Evolutionary conservation across 176 grass and related monocot species (phyloP), one percentile per base, ranked within the genome.

Genomic region (Carex kokanica): DNA sequence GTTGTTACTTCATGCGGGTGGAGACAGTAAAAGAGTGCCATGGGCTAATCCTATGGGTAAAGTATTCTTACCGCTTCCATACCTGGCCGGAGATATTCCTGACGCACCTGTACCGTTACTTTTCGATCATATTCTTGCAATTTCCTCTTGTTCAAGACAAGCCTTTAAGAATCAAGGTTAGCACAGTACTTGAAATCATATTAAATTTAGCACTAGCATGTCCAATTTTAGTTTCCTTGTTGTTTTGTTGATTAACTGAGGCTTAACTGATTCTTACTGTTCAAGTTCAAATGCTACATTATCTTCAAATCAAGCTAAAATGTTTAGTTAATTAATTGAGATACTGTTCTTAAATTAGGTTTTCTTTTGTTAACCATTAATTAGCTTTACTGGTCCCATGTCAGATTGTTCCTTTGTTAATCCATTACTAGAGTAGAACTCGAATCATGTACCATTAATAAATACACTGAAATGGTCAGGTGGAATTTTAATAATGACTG

Each of bases 21-120:
- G 95, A 2, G 95, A 98, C 84, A 91, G 91, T 84, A 98, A 94
- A 86, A 91, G 95, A 89, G 92, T 98, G 21, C 92, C 95, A 1
- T 98, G 95, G 95, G 95, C 95, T 15, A 98, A 98, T 38, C 92
- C 92, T 64, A 94, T 93, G 95, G 95, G 95, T 4, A 98, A 98
- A 83, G 92, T 86, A 4, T 98, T 94, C 78, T 88, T 98, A 34
- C 95, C 95, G 15, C 84, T 98, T 20, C 95, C 92, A 20, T 98
- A 91, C 83, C 56, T 98, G 72, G 87, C 90, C 1, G 85, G 79
- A 38, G 95, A 98, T 80, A 89, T 88, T 52, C 95, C 95, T 0
- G 95, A 98, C 29, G 95, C 84, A 1, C 90, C 95, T 18, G 87
- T 94, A 56, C 95, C 90, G 10, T 86, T 98, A 79, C 92, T 98